phyloP scores from a whole-genome alignment of 2,329 filamentous ascomycete genomes.

The Alternaria conjuncta region DNA sequence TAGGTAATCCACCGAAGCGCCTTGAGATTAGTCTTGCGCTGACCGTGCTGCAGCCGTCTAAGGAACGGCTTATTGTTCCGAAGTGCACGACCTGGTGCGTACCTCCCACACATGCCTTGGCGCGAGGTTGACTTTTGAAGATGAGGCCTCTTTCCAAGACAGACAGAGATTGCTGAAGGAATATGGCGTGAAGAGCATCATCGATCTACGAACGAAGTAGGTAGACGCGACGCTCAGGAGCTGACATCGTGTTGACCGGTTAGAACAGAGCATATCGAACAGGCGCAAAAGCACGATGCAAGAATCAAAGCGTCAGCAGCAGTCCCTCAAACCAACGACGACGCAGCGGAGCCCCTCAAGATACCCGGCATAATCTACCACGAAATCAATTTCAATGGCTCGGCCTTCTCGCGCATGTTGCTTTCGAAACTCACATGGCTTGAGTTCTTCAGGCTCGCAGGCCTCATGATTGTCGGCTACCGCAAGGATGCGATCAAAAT shows the following conservation, averaged over 20 bases:
- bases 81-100: conserved; percentile 44
- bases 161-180: conserved; percentile 64
- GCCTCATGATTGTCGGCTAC: conserved; percentile 70
- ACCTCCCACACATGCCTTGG: neutral
- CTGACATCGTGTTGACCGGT: conserved; percentile 2
- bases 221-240: neutral
- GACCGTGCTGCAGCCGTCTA: conserved; percentile 26
- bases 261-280: conserved; percentile 76
- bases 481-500: conserved; percentile 73
- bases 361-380: conserved; percentile 70
- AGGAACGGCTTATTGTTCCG: conserved; percentile 41
- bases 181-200: conserved; percentile 71
- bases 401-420: conserved; percentile 71
- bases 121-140: conserved; percentile 47
- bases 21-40: neutral
- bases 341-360: conserved; percentile 62
- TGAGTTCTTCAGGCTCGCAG: conserved; percentile 67
- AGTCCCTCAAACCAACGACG: conserved; percentile 56
- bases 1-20: conserved; percentile 14
- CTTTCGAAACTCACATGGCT: conserved; percentile 72
- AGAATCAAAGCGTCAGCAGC: conserved; percentile 55
- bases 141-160: conserved; percentile 74
- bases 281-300: conserved; percentile 66
- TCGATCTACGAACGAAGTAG: conserved; percentile 81
- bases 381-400: conserved; percentile 76